Evolutionary conservation across 805 yeast genomes (phyloP).

Genomic region (Candida germanica): DNA sequence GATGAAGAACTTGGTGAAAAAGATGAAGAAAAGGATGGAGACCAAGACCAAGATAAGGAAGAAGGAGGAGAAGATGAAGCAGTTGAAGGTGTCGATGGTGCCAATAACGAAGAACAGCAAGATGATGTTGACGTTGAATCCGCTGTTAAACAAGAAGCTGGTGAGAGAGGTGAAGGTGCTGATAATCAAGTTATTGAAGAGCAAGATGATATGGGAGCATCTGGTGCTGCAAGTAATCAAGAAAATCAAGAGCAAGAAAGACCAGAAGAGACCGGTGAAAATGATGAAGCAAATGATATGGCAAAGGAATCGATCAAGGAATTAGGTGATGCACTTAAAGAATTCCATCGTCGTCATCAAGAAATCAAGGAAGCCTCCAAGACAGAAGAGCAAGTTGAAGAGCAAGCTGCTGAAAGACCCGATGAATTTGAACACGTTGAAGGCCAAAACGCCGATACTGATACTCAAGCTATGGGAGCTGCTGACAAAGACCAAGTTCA

Average conservation of each 20-base stretch:
- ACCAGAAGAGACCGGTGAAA: slow-evolving; percentile 35
- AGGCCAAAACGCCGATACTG: slow-evolving; percentile 71
- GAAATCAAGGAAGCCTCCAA: slow-evolving; percentile 72
- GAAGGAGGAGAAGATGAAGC: slow-evolving; percentile 18
- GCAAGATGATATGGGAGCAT: slow-evolving; percentile 65
- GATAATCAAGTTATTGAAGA: slow-evolving; percentile 55
- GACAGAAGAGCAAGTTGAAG: slow-evolving; percentile 51
- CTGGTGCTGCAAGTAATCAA: slow-evolving; percentile 48
- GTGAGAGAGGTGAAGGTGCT: slow-evolving; percentile 61
- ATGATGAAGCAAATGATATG: slow-evolving; percentile 58
- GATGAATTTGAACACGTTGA: slow-evolving; percentile 85
- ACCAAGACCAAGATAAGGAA: slow-evolving; percentile 34
- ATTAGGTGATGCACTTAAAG: slow-evolving; percentile 87
- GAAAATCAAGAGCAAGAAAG: slow-evolving; percentile 40
- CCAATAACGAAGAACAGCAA: slow-evolving; percentile 39
- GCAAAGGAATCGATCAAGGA: slow-evolving; percentile 79
- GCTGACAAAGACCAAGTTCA: slow-evolving; percentile 80
- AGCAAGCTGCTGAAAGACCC: slow-evolving; percentile 62
- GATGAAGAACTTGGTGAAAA: slow-evolving; percentile 30
- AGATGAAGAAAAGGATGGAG: slow-evolving; percentile 36
- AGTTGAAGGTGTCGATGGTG: slow-evolving; percentile 56
- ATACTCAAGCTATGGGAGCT: slow-evolving; percentile 91
- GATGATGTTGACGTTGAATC: slow-evolving; percentile 55
- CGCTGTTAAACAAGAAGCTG: slow-evolving; percentile 57
- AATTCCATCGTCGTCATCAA: slow-evolving; percentile 85